These are phyloP conservation scores for Viscum album DNA, from an alignment of 177 flowering plant species.

Conservation along the genomic window DNA sequence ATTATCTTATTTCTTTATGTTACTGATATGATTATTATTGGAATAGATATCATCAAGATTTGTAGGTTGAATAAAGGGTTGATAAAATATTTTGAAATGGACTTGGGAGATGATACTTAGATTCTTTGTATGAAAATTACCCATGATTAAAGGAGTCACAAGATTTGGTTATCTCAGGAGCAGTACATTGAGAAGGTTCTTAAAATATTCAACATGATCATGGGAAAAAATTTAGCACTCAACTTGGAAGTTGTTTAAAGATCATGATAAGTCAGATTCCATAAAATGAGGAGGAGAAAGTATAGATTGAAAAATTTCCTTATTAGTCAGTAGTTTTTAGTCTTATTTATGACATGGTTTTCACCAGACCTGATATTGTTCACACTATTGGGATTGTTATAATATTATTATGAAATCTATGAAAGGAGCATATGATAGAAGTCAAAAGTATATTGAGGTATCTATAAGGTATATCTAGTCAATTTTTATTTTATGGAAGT, in stretches of 20 bases:
- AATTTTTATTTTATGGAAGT: not conserved
- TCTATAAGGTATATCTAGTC: not conserved
- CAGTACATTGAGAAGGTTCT: not conserved
- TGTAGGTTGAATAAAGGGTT: not conserved
- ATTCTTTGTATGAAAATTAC: not conserved
- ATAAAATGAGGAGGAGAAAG: no score
- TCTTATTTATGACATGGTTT: no score
- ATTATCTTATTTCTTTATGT: not conserved
- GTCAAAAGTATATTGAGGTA: not conserved
- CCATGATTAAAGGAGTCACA: not conserved
- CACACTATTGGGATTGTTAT: no score
- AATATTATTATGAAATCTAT: no score
- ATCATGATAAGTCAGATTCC: no score
- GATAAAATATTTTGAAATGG: not conserved
- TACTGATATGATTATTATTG: no score
- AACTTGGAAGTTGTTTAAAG: no score
- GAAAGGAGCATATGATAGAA: not conserved
- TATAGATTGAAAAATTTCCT: no score
- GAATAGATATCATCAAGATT: not conserved
- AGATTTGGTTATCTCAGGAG: not conserved
- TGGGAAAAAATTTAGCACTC: no score
- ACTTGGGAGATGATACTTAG: not conserved
- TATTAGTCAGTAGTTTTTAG: no score
- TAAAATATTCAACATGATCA: no score
- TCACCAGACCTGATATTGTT: no score